Evolutionary conservation across 441 rosid genomes (phyloP).

Genomic region (Theobroma grandiflorum): DNA sequence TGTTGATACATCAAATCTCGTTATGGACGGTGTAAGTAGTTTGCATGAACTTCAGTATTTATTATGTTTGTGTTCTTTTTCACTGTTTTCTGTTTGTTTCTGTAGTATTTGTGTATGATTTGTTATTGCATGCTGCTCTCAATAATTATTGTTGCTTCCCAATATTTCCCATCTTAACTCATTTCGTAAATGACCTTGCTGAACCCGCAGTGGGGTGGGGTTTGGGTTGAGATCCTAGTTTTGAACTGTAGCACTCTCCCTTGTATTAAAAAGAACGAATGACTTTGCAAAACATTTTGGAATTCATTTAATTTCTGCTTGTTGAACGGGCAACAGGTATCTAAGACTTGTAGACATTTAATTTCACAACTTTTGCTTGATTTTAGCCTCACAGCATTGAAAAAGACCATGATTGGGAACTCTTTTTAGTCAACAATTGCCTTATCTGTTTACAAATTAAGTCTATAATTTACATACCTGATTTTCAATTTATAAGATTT

Average conservation of each 20-base stretch:
- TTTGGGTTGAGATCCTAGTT: conserved; percentile 18
- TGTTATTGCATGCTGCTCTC: too few species aligned
- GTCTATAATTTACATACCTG: too few species aligned
- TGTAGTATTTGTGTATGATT: too few species aligned
- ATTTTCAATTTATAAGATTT: too few species aligned
- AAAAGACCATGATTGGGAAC: neutral
- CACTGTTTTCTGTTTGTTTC: too few species aligned
- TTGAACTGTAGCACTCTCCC: neutral
- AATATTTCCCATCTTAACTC: too few species aligned
- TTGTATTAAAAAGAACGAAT: neutral
- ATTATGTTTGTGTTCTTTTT: too few species aligned
- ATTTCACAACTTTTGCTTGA: neutral
- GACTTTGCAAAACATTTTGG: neutral
- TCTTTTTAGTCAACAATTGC: neutral
- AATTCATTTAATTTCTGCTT: neutral
- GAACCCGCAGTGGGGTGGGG: neutral
- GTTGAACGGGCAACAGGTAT: neutral
- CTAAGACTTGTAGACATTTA: conserved; percentile 8
- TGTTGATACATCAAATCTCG: too few species aligned
- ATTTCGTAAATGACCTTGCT: neutral
- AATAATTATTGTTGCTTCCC: too few species aligned
- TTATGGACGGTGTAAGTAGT: too few species aligned
- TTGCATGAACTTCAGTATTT: too few species aligned
- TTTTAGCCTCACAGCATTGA: neutral
- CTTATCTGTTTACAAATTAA: neutral